Base-by-base conservation (phyloP, 148 eudicot species). In the Fagopyrum tataricum region DNA sequence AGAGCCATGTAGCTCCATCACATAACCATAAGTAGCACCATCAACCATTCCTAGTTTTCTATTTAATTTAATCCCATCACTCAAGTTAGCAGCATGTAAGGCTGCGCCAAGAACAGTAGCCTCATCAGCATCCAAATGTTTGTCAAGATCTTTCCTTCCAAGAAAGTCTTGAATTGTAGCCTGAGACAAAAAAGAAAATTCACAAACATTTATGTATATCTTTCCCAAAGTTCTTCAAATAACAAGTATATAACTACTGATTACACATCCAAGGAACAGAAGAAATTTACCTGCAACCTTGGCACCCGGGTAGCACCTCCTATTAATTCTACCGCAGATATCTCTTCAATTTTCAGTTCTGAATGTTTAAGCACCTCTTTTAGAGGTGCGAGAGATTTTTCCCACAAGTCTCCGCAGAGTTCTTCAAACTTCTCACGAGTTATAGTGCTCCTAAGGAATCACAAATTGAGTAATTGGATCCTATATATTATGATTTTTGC, bases 301-400 rank as follows among this genome's bases (percentile, higher is more conserved):
- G 99, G 99, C 56, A 96, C 96, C 67, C 97, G 85, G 70, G 99
- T 96, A 72, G 97, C 96, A 71, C 97, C 99, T 82, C 99, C 99
- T 82, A 92, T 90, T 68, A 92, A 79, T 83, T 96, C 99, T 72
- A 96, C 90, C 11, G 96, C 99, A 76, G 85, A 76, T 75, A 96
- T 75, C 53, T 92, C 96, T 15, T 87, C 91, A 74, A 75, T 52
- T 75, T 84, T 87, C 78, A 96, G 53, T 46, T 92, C 97, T 73
- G 97, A 88, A 79, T 87, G 78, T 71, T 84, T 72, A 48, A 96
- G 84, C 73, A 92, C 85, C 77, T 90, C 89, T 72, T 89, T 87
- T 61, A 92, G 51, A 52, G 97, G 99, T 37, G 80, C 37, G 48
- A 92, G 90, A 71, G 99, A 86, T 74, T 85, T 90, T 71, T 84